These are phyloP conservation scores for Suillus lakei DNA, from an alignment of 768 basidiomycete genomes.

Conservation along the genomic window DNA sequence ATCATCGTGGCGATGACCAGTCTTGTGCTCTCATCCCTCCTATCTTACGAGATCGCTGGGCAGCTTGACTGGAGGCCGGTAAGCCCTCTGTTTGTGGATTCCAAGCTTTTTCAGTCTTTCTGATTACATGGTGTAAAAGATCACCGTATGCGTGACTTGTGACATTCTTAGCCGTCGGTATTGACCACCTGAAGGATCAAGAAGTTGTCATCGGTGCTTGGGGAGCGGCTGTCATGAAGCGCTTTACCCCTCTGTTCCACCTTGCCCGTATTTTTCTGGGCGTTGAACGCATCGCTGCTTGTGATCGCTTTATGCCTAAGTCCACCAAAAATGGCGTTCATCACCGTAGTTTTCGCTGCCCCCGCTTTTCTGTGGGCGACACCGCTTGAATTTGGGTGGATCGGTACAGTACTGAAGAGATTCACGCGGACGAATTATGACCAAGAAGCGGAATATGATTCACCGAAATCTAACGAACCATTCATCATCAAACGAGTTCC, in stretches of 20 bases:
- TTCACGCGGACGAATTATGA: background rate
- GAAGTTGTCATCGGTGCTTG: background rate
- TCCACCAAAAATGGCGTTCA: background rate
- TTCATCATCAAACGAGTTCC: slow-evolving; percentile 2
- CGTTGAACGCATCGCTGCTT: background rate
- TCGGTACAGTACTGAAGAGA: background rate
- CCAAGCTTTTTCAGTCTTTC: background rate
- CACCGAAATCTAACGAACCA: background rate
- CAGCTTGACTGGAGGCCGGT: slow-evolving; percentile 2
- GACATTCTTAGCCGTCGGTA: background rate
- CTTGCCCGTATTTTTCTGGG: background rate
- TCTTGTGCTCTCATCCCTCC: background rate
- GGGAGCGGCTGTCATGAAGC: background rate
- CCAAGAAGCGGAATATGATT: background rate
- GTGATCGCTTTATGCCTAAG: background rate
- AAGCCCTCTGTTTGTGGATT: background rate
- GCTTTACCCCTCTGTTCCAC: background rate
- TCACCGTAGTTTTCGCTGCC: background rate
- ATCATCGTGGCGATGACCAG: background rate
- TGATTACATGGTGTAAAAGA: background rate
- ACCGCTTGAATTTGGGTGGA: background rate
- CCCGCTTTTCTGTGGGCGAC: slow-evolving; percentile 1
- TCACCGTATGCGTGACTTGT: background rate
- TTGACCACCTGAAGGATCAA: background rate
- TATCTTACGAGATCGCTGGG: background rate